Evolutionary conservation across 1,284 basidiomycete species (phyloP).

Genomic region (Fomitopsis schrenkii): DNA sequence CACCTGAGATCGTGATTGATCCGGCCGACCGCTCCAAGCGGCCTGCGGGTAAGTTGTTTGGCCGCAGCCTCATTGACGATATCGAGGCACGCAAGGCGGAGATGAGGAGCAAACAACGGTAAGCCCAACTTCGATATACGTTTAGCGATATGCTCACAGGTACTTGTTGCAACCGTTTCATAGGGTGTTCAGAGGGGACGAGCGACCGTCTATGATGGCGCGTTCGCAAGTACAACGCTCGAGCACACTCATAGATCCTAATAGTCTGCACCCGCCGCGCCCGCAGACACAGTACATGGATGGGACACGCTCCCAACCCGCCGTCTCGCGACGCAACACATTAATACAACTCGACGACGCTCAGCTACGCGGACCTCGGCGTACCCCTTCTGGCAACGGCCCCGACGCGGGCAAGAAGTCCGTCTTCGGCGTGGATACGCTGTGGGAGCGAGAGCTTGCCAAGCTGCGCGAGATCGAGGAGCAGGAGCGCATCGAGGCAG

Average conservation of each 20-base stretch:
- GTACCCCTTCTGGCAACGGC: constrained; percentile 12
- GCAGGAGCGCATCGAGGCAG: constrained; percentile 49
- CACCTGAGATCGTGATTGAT: constrained; percentile 35
- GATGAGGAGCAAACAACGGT: constrained; percentile 76
- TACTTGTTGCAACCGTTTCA: not conserved
- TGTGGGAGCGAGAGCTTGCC: constrained; percentile 77
- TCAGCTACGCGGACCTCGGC: constrained; percentile 23
- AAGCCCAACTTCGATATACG: constrained; percentile 15
- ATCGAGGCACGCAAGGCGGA: constrained; percentile 69
- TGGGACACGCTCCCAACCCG: constrained; percentile 36
- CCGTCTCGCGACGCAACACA: constrained; percentile 44
- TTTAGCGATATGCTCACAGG: not conserved
- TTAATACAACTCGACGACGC: constrained; percentile 59
- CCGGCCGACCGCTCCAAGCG: constrained; percentile 35
- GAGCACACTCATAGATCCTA: constrained; percentile 71
- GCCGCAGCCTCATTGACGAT: constrained; percentile 78
- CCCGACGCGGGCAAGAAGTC: constrained; percentile 48
- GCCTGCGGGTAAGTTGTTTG: constrained; percentile 73
- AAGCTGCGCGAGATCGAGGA: constrained; percentile 73
- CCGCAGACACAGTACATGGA: constrained; percentile 41
- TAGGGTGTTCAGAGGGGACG: constrained; percentile 71
- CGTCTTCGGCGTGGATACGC: constrained; percentile 78
- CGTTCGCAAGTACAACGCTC: constrained; percentile 48
- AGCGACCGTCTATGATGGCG: constrained; percentile 82
- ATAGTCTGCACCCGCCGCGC: constrained; percentile 41